Base-by-base conservation (phyloP, 2,329 filamentous ascomycete species). In the Epichloe typhina region DNA sequence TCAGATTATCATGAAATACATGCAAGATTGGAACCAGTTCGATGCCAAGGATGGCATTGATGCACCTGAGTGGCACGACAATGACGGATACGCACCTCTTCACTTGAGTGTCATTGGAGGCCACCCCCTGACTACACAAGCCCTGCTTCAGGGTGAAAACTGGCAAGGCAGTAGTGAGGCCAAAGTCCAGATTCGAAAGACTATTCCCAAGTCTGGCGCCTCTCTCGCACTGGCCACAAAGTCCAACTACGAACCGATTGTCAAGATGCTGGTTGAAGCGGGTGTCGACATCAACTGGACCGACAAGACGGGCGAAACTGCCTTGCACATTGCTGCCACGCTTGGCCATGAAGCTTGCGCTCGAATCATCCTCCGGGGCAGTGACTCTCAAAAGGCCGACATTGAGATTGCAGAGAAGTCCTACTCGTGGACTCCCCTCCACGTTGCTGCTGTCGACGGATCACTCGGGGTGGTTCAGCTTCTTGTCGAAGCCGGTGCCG, bases 281-380 rank as follows among this genome's bases (percentile, higher is more conserved):
- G 89, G 88, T 2, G 86, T 96, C 5, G 85, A 97, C 61, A 83
- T 97, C 61, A 96, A 98, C 63, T 94, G 90, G 73, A 88, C 88
- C 61, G 89, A 97, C 63, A 82, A 86, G 55, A 83, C 84, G 49
- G 90, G 90, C 15, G 93, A 98, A 68, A 94, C 90, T 9, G 89
- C 91, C 3, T 71, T 98, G 39, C 93, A 97, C 64, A 77, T 96
- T 58, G 93, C 93, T 46, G 90, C 93, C 50, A 83, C 90, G 43
- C 93, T 91, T 60, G 89, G 89, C 15, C 86, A 95, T 61, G 76
- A 79, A 15, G 78, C 89, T 54, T 97, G 90, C 63, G 88, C 87
- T 13, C 79, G 75, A 52, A 81, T 88, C 21, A 72, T 98, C 21
- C 66, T 97, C 3, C 74, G 82, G 15, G 87, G 86, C 2, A 83